Percentiles rank a stretch among this genome's conserved stretches.
Evolutionary conservation across 2,329 filamentous ascomycete species (phyloP).

Genomic region (Coleophoma eucalyptorum): DNA sequence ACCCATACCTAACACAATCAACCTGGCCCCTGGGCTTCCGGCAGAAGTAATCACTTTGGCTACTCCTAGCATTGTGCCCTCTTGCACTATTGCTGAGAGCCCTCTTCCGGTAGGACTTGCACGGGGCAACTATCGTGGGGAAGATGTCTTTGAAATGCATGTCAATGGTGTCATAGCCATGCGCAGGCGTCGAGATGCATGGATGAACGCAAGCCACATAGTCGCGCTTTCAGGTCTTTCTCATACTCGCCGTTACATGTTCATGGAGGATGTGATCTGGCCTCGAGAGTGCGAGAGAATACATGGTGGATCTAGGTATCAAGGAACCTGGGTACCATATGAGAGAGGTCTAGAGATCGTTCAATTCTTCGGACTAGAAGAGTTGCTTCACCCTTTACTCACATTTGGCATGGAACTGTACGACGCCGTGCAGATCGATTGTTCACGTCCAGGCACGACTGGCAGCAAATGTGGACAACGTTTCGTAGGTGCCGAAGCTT

Average conservation of each 20-base stretch:
- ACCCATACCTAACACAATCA: no score
- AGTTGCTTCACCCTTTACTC: background rate
- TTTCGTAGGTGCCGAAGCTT: no score
- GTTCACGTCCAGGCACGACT: background rate
- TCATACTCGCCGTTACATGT: background rate
- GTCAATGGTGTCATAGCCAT: background rate
- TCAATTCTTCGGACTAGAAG: background rate
- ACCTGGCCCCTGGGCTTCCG: no score
- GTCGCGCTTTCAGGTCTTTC: background rate
- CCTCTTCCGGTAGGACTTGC: no score
- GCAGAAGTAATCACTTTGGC: background rate
- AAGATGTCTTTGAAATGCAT: background rate
- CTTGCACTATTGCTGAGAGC: no score
- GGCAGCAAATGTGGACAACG: no score
- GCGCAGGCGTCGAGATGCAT: background rate
- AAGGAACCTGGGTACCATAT: background rate
- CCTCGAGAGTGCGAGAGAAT: background rate
- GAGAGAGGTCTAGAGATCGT: background rate
- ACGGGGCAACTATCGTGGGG: background rate
- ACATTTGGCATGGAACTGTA: background rate
- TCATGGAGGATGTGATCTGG: background rate
- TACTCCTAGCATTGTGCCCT: no score
- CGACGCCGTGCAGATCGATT: background rate
- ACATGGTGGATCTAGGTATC: background rate
- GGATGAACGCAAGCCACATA: background rate